Base-by-base conservation (phyloP, 306 rosid genomes). In the Ochetophila trinervis region DNA sequence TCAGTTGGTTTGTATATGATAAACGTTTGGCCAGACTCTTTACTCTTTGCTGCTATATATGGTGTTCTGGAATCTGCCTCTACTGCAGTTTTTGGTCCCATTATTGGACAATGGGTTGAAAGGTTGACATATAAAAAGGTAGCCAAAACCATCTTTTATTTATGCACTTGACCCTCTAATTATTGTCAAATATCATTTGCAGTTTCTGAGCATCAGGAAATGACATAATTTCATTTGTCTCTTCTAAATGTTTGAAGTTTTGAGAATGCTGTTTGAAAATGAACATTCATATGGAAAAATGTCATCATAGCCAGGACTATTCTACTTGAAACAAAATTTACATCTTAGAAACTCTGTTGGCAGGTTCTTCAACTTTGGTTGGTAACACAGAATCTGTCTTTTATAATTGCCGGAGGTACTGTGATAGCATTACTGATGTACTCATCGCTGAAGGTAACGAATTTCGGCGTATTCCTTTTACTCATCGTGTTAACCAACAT, bases 1-100 rank as follows among this genome's bases (percentile, higher is more conserved):
- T 92, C 98, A 24, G 96, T 92, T 69, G 95, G 95, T 60, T 79
- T 92, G 24, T 92, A 89, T 63, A 92, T 89, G 98, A 89, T 92
- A 69, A 75, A 58, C 73, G 53, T 92, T 58, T 92, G 98, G 98
- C 98, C 98, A 32, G 83, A 89, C 63, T 92, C 96, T 0, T 63
- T 92, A 62, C 84, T 92, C 7, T 82, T 75, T 60, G 93, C 93
- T 15, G 98, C 98, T n/a, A 72, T 84, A 20, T 92, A 92, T 74
- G 98, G 98, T 60, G 93, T 80, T 6, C 77, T 87, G 60, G 98
- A 92, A 81, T 85, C 93, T 70, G 89, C 95, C 60, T 82, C 96
- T 60, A 77, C 85, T 11, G 95, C 91, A 3, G 1, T 92, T 35
- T 87, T 89, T 54, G 96, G 98, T 52, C 88, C 98, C 65, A 1